Evolutionary conservation across 2,329 filamentous ascomycete genomes (phyloP).

Genomic region (Alternaria solani): DNA sequence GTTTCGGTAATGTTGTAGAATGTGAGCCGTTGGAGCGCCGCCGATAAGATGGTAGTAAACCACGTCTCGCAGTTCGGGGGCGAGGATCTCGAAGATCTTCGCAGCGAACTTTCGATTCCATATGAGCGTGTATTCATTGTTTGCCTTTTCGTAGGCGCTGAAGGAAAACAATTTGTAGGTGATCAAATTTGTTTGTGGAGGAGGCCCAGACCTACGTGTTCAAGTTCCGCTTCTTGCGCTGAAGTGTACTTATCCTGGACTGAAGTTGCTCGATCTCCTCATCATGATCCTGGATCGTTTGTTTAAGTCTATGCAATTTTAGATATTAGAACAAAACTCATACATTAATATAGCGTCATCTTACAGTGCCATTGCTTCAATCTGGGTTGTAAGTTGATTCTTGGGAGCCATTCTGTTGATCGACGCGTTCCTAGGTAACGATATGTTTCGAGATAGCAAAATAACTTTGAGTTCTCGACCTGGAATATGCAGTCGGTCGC

Average conservation of each 20-base stretch:
- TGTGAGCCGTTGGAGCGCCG: neutral
- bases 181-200: no score
- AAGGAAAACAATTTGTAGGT: neutral
- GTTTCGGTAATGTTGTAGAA: neutral
- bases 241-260: neutral
- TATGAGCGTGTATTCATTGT: neutral
- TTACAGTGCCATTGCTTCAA: neutral
- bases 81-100: neutral
- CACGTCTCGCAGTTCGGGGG: neutral
- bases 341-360: neutral
- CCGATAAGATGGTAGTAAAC: neutral
- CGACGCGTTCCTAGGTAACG: neutral
- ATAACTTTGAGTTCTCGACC: rapidly evolving
- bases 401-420: neutral
- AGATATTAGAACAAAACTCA: neutral
- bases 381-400: neutral
- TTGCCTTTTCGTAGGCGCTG: neutral
- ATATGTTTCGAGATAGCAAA: neutral
- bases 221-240: neutral
- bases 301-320: neutral
- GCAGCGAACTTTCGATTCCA: neutral
- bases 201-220: neutral
- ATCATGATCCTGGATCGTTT: neutral
- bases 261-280: neutral
- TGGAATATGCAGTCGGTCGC: neutral